Evolutionary conservation across 225 moss, liverwort and hornwort species (phyloP).

Genomic region (Sphagnum contortum): DNA sequence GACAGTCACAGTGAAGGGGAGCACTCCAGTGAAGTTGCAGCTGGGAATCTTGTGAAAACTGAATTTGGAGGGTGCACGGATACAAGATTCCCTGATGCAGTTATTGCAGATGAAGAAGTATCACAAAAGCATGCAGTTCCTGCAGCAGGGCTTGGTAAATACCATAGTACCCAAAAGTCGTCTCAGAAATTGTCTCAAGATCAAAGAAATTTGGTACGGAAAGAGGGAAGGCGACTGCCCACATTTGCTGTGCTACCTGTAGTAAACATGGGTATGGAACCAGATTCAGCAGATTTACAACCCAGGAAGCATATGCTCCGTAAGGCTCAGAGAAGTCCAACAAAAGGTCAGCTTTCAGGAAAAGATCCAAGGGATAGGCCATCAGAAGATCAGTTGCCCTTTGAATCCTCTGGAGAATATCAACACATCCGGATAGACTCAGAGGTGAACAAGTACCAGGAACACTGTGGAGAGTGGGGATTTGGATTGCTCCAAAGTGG

Average conservation of each 20-base stretch:
- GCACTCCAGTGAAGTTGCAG: conserved; percentile 20
- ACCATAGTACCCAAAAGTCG: neutral
- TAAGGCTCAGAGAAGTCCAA: neutral
- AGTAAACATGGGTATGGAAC: conserved; percentile 12
- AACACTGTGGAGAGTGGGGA: conserved; percentile 15
- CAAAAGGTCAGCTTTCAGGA: neutral
- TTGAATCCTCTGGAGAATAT: no score
- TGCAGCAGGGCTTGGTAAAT: conserved; percentile 5
- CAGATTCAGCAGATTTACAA: conserved; percentile 9
- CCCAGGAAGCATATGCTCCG: conserved; percentile 1
- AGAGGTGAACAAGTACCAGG: conserved; percentile 6
- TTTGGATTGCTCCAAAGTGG: conserved; percentile 37
- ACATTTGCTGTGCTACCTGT: conserved; percentile 11
- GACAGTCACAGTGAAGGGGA: conserved; percentile 45
- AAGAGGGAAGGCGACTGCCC: conserved; percentile 13
- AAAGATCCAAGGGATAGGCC: no score
- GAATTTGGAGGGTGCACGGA: conserved; percentile 1
- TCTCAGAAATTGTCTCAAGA: conserved; percentile 9
- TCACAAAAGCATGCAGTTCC: conserved; percentile 8
- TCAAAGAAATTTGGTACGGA: conserved; percentile 6
- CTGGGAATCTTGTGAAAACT: conserved; percentile 13
- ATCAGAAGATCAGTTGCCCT: no score
- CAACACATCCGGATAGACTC: no score
- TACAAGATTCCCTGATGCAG: conserved; percentile 22
- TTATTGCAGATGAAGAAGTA: conserved; percentile 23